Conservation (phyloP, 441 rosid species). For the Arabidopsis hybrid region DNA sequence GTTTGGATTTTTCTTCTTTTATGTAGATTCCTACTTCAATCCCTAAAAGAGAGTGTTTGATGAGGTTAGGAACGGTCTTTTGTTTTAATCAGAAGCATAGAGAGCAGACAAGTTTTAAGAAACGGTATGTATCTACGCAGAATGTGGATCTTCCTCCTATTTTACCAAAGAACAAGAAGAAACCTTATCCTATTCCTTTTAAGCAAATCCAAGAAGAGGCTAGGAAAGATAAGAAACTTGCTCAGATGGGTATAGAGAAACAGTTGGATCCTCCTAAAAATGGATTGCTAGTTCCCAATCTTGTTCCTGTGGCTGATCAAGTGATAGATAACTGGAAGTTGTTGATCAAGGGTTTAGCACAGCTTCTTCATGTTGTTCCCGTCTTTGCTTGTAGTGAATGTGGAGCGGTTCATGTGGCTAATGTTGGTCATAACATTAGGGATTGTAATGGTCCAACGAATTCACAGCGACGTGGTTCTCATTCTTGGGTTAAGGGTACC, state of each 20-base stretch:
- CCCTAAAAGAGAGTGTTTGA: slow-evolving; percentile 38
- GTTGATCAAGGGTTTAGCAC: slow-evolving; percentile 78
- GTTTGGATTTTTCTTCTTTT: not conserved
- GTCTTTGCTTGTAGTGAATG: slow-evolving; percentile 87
- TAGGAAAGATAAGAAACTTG: slow-evolving; percentile 75
- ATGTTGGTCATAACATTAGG: slow-evolving; percentile 58
- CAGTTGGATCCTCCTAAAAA: slow-evolving; percentile 86
- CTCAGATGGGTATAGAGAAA: slow-evolving; percentile 81
- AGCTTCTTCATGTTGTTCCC: slow-evolving; percentile 78
- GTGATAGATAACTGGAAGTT: slow-evolving; percentile 82
- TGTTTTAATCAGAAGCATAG: slow-evolving; percentile 53
- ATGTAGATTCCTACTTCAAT: slow-evolving; percentile 50
- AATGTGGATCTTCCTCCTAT: slow-evolving; percentile 81
- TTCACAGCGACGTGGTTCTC: slow-evolving; percentile 56
- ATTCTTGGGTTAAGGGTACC: slow-evolving; percentile 69
- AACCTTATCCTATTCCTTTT: slow-evolving; percentile 80
- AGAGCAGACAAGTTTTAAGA: slow-evolving; percentile 39
- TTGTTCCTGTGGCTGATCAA: slow-evolving; percentile 82
- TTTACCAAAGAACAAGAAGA: slow-evolving; percentile 83
- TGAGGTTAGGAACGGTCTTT: slow-evolving; percentile 37
- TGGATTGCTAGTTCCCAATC: slow-evolving; percentile 76
- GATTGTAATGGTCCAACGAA: slow-evolving; percentile 57
- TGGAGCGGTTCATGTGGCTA: slow-evolving; percentile 66
- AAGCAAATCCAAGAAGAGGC: slow-evolving; percentile 70
- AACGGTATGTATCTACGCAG: slow-evolving; percentile 54